phyloP scores from a whole-genome alignment of 2,329 filamentous ascomycete species.

The Juglanconis juglandina region DNA sequence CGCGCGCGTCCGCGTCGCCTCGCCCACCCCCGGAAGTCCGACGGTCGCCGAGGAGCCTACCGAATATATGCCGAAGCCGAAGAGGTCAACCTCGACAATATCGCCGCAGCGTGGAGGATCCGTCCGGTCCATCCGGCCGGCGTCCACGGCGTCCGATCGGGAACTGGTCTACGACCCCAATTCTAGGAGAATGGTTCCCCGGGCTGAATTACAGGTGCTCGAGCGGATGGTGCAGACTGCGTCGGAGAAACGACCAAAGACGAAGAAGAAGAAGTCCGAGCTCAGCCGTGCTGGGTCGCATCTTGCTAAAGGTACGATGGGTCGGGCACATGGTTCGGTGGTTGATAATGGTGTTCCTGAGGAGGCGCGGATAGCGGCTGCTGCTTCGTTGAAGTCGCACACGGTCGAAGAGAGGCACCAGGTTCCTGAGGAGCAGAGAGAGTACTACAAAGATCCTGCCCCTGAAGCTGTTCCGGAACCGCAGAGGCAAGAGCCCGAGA shows the following conservation, averaged over 20 bases:
- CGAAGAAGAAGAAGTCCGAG: constrained; percentile 39
- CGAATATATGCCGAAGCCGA: constrained; percentile 7
- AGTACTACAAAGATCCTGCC: constrained; percentile 12
- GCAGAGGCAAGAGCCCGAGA: background rate
- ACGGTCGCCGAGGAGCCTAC: constrained; percentile 7
- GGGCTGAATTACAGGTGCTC: constrained; percentile 38
- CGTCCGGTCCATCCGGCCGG: constrained; percentile 22
- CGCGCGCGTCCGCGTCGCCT: constrained; percentile 39
- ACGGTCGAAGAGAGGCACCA: constrained; percentile 23
- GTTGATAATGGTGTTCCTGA: constrained; percentile 29
- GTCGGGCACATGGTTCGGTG: constrained; percentile 46
- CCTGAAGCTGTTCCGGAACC: background rate
- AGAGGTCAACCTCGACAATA: constrained; percentile 22
- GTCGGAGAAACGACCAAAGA: constrained; percentile 33
- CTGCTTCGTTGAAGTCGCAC: constrained; percentile 10
- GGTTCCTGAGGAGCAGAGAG: constrained; percentile 7
- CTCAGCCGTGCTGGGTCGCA: constrained; percentile 42
- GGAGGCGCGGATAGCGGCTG: constrained; percentile 14
- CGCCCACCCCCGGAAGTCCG: constrained; percentile 28
- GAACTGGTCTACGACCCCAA: constrained; percentile 63
- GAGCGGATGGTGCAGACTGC: constrained; percentile 40
- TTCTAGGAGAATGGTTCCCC: constrained; percentile 59
- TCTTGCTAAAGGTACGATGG: constrained; percentile 51
- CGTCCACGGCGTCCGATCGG: constrained; percentile 32
- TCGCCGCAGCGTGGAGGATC: constrained; percentile 26